These are phyloP conservation scores for Rhodotorula toruloides DNA, from an alignment of 768 basidiomycete species.

Conservation along the genomic window DNA sequence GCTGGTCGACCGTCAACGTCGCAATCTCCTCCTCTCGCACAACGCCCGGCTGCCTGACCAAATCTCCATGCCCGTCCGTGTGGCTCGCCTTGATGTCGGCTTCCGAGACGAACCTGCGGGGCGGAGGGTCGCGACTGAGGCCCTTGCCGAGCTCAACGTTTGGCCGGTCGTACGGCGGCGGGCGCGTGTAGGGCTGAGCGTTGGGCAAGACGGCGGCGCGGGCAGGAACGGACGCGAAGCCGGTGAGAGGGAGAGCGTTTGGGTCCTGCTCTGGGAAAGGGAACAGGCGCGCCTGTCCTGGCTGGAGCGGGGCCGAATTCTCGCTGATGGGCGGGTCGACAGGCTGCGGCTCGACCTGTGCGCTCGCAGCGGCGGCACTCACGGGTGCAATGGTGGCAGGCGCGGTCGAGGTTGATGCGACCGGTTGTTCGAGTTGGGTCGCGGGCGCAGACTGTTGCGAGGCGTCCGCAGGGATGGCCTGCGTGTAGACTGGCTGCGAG, in stretches of 20 bases:
- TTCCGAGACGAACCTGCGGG: conserved; percentile 11
- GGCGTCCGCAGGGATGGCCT: not conserved
- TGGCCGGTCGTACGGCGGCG: conserved; percentile 2
- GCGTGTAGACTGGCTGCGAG: conserved; percentile 9
- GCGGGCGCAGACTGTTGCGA: not conserved
- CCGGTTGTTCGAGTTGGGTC: not conserved
- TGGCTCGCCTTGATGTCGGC: conserved; percentile 3
- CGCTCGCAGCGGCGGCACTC: not conserved
- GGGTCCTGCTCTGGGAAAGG: conserved; percentile 29
- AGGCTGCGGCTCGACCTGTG: no score
- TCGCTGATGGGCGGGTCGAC: not conserved
- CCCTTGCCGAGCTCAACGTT: conserved; percentile 9
- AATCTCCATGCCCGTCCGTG: conserved; percentile 1
- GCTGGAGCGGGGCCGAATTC: not conserved
- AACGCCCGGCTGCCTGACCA: conserved; percentile 5
- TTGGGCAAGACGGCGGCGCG: conserved; percentile 20
- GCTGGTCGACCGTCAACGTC: conserved; percentile 10
- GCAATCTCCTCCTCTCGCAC: conserved; percentile 23
- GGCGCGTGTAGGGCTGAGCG: conserved; percentile 19
- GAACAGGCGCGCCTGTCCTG: not conserved
- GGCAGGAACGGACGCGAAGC: conserved; percentile 21
- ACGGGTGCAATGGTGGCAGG: no score
- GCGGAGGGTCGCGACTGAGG: conserved; percentile 13
- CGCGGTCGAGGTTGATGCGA: not conserved
- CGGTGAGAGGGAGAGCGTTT: conserved; percentile 16